Evolutionary conservation across 2,329 filamentous ascomycete genomes (phyloP).

Genomic region (Hymenoscyphus scutula): DNA sequence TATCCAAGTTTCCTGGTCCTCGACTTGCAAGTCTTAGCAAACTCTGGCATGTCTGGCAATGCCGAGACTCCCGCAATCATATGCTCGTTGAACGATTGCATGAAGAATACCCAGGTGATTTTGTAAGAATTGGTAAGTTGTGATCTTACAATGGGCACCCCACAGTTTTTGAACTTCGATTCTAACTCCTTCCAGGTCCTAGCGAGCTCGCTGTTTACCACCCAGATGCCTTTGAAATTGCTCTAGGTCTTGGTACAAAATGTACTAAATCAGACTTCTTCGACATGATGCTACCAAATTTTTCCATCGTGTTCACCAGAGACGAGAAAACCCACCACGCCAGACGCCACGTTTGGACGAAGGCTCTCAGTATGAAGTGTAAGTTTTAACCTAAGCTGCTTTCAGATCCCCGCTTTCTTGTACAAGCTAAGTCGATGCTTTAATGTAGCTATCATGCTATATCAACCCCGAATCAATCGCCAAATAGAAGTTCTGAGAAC

Average conservation of each 20-base stretch:
- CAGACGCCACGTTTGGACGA: conserved; percentile 12
- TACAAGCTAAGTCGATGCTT: neutral
- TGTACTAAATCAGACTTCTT: conserved; percentile 14
- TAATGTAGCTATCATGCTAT: neutral
- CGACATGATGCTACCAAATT: conserved; percentile 9
- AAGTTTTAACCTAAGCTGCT: neutral
- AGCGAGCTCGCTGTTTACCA: conserved; percentile 23
- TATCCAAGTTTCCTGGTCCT: conserved; percentile 14
- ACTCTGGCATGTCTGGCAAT: conserved; percentile 10
- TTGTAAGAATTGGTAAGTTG: conserved; percentile 11
- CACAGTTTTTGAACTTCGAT: neutral
- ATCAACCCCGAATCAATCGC: neutral
- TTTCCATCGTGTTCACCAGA: conserved; percentile 4
- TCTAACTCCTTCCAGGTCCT: conserved; percentile 6
- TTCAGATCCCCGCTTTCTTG: too few species aligned
- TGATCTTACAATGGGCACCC: neutral
- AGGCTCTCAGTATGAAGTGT: conserved; percentile 7
- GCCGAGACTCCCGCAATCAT: conserved; percentile 7
- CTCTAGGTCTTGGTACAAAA: conserved; percentile 6
- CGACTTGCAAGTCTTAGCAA: conserved; percentile 6
- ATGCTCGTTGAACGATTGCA: conserved; percentile 3
- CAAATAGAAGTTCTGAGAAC: conserved; percentile 1
- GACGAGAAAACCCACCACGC: conserved; percentile 7
- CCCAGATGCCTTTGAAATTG: conserved; percentile 41
- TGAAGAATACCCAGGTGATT: conserved; percentile 10